Base-by-base conservation (phyloP, 192 early-diverging fungal species). In the Entomortierella chlamydospora region DNA sequence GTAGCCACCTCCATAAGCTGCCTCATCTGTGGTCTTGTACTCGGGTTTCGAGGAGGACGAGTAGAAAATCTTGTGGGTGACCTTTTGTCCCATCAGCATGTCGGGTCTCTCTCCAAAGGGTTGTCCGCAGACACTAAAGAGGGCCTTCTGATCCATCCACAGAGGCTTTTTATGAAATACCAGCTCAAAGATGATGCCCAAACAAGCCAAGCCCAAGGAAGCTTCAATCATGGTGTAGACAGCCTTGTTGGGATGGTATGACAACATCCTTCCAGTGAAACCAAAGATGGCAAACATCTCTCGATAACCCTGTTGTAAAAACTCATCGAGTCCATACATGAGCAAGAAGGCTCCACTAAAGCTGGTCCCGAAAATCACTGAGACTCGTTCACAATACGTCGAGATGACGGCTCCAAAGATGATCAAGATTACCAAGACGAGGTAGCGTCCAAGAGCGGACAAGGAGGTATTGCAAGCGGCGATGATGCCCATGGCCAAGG, bases 281-380 rank as follows among this genome's bases (percentile, higher is more conserved):
- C 65, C 25, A 29, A 79, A 68, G 28, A 79, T 66, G 6, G 70
- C 52, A 29, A 79, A 47, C 61, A 79, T 79, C 25, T 79, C 76
- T 2, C 76, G 61, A 59, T 90, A 81, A 0, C 89, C 89, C 22
- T 67, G 66, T 43, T 85, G 72, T 9, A 69, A 25, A 45, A 87
- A 87, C 50, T 84, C 67, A 56, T 91, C 90, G 1, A 90, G 49
- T 7, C 88, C 90, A 25, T 60, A 72, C 52, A 82, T 64, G 57
- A 90, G 41, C 33, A 83, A 30, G 59, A 84, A 90, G 7, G 86
- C 67, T 18, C 90, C 90, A 0, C 74, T 50, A 45, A 90, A 77
- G 37, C 81, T 56, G 0, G 87, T 86, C 2, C 72, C 68, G 22
- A 86, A 4, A 43, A 86, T 85, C 15, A 89, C 55, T 52, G 81